Evolutionary conservation across 2,329 filamentous ascomycete species (phyloP).

Genomic region (Nemania sp.): DNA sequence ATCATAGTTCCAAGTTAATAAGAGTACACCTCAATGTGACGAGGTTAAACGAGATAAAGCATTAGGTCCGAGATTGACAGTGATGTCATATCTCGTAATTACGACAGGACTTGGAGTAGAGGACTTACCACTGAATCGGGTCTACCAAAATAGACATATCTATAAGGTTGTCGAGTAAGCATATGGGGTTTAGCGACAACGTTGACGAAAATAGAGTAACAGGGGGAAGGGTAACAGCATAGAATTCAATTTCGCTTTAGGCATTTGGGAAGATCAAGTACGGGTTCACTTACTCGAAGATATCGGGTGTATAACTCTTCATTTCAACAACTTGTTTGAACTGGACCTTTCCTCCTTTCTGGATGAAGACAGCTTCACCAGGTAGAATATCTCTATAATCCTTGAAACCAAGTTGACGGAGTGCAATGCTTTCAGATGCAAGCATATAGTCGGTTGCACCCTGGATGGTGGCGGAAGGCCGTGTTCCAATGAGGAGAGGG

Average conservation of each 20-base stretch:
- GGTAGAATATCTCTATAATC: constrained; percentile 77
- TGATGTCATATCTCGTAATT: background rate
- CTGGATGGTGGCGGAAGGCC: constrained; percentile 67
- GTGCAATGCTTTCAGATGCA: constrained; percentile 81
- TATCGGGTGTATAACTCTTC: constrained; percentile 75
- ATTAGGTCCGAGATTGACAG: constrained; percentile 59
- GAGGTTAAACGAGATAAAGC: background rate
- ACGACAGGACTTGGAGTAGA: background rate
- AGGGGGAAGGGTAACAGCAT: too few species aligned
- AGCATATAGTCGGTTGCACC: constrained; percentile 81
- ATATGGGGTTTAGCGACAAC: too few species aligned
- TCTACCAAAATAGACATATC: constrained; percentile 82
- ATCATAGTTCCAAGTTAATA: constrained; percentile 14
- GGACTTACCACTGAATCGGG: constrained; percentile 74
- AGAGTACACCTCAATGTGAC: background rate
- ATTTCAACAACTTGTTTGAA: constrained; percentile 76
- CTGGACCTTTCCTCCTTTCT: constrained; percentile 75
- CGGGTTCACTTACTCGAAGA: too few species aligned
- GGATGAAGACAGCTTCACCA: constrained; percentile 81
- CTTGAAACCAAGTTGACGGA: constrained; percentile 77
- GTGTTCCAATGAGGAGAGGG: constrained; percentile 77
- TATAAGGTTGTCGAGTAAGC: too few species aligned
- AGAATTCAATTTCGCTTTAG: too few species aligned
- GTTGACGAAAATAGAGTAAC: too few species aligned
- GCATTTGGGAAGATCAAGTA: too few species aligned